A percentile compares a stretch with the other conserved stretches of the same genome.
phyloP scores from a whole-genome alignment of 2,329 filamentous ascomycete species.

The Bimuria novae-zelandiae region DNA sequence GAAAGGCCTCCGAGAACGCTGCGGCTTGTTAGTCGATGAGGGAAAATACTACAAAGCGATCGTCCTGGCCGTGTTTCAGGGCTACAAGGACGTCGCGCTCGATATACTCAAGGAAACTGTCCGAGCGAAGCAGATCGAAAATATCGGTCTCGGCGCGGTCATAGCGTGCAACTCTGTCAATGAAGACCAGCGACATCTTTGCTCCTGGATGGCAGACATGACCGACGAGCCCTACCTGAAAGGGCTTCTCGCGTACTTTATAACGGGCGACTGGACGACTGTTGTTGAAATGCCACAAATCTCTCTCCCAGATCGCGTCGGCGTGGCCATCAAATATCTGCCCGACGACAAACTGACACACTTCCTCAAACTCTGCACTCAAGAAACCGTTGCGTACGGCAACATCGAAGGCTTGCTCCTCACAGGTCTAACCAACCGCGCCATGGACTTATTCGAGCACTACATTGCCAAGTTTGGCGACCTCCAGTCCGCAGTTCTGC shows the following conservation, averaged over 20 bases:
- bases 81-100: slow-evolving; percentile 69
- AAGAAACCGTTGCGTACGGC: slow-evolving; percentile 65
- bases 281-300: slow-evolving; percentile 75
- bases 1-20: slow-evolving; percentile 55
- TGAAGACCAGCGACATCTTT: slow-evolving; percentile 64
- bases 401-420: slow-evolving; percentile 79
- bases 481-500: slow-evolving; percentile 76
- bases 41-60: slow-evolving; percentile 74
- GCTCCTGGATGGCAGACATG: slow-evolving; percentile 65
- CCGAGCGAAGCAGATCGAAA: slow-evolving; percentile 66
- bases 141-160: slow-evolving; percentile 54
- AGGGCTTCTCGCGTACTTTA: slow-evolving; percentile 77
- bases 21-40: slow-evolving; percentile 55
- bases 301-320: slow-evolving; percentile 74
- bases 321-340: slow-evolving; percentile 75
- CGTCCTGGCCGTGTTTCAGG: slow-evolving; percentile 75
- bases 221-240: slow-evolving; percentile 78
- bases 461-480: slow-evolving; percentile 78
- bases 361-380: slow-evolving; percentile 59
- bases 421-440: slow-evolving; percentile 73
- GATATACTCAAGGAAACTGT: slow-evolving; percentile 72
- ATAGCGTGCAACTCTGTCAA: slow-evolving; percentile 57
- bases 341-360: slow-evolving; percentile 54
- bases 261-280: slow-evolving; percentile 74
- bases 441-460: slow-evolving; percentile 75